A percentile compares a stretch with the other conserved stretches of the same genome.
These are phyloP conservation scores for Lachancea fermentati DNA, from an alignment of 805 yeast genomes.

Conservation along the genomic window DNA sequence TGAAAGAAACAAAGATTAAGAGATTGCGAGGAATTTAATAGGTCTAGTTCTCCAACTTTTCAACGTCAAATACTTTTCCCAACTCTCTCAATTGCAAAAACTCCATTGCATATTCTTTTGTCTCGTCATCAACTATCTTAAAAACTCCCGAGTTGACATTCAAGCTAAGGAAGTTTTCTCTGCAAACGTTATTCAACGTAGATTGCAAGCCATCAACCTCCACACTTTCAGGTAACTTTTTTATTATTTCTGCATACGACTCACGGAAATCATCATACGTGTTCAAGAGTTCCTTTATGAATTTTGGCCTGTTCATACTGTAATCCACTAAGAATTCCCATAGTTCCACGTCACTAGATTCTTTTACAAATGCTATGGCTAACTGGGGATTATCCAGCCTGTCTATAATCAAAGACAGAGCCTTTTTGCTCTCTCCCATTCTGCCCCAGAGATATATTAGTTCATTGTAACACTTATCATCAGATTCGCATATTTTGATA, in stretches of 20 bases:
- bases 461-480: conserved; percentile 49
- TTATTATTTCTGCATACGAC: conserved; percentile 58
- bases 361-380: conserved; percentile 75
- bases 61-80: conserved; percentile 24
- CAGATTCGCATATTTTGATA: conserved; percentile 50
- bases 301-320: conserved; percentile 67
- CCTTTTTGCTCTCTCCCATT: conserved; percentile 73
- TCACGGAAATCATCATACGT: conserved; percentile 59
- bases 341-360: conserved; percentile 63
- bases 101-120: conserved; percentile 33
- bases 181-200: conserved; percentile 55
- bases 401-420: conserved; percentile 70
- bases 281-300: conserved; percentile 68
- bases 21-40: too few species aligned
- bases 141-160: conserved; percentile 52
- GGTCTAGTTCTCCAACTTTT: too few species aligned
- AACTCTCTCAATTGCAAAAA: conserved; percentile 28
- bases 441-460: conserved; percentile 76
- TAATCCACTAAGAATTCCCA: conserved; percentile 73
- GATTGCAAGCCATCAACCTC: conserved; percentile 60
- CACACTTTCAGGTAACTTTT: conserved; percentile 55
- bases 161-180: conserved; percentile 52
- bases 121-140: conserved; percentile 49
- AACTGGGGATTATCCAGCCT: conserved; percentile 69
- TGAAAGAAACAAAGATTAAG: too few species aligned